phyloP scores from a whole-genome alignment of 495 filamentous ascomycete genomes.

The Xylaria grammica region DNA sequence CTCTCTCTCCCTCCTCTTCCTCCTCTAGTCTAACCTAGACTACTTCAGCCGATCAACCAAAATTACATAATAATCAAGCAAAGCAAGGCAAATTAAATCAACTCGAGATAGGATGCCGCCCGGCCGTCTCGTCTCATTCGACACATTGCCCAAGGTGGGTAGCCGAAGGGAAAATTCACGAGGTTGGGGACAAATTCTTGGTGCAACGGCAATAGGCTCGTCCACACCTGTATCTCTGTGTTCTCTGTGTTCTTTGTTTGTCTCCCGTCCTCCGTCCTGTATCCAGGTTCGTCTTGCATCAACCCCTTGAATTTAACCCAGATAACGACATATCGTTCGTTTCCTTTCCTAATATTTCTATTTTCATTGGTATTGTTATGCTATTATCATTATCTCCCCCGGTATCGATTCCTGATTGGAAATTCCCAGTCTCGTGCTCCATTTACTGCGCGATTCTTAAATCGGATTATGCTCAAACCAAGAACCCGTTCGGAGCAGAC shows the following conservation, averaged over 20 bases:
- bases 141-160: neutral
- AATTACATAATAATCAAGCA: slow-evolving; percentile 2
- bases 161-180: neutral
- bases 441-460: neutral
- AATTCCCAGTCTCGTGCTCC: neutral
- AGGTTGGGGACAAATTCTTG: slow-evolving; percentile 9
- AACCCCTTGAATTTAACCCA: slow-evolving; percentile 2
- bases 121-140: neutral
- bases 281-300: slow-evolving; percentile 5
- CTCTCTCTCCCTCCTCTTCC: neutral
- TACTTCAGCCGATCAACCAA: neutral
- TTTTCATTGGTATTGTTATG: no score
- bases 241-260: no score
- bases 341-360: no score
- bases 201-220: no score
- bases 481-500: neutral
- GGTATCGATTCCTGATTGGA: neutral
- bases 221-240: no score
- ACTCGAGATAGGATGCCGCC: neutral
- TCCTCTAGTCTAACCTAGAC: neutral
- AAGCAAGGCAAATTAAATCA: neutral
- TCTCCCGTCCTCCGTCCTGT: no score
- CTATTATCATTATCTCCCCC: no score
- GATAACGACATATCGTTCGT: no score
- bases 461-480: neutral